Conservation (phyloP, 177 flowering plant genomes). For the Vitis hybrid region DNA sequence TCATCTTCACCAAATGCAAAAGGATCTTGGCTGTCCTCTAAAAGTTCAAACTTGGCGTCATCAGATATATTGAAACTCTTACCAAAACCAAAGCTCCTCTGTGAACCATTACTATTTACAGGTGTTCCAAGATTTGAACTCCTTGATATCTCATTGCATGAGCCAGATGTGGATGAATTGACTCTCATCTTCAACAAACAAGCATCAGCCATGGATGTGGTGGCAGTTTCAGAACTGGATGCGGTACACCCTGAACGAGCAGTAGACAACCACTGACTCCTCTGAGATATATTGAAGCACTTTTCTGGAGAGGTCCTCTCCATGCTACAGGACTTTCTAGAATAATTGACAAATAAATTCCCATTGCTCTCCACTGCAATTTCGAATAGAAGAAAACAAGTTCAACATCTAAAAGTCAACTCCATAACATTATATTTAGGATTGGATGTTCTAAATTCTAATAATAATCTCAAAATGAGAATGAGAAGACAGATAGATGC, state of each 20-base stretch:
- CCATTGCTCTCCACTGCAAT: slow-evolving; percentile 44
- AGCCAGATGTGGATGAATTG: slow-evolving; percentile 44
- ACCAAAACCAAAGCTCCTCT: slow-evolving; percentile 24
- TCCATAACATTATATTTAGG: neutral
- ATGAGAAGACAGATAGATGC: too few relatives aligned
- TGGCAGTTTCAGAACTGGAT: slow-evolving; percentile 44
- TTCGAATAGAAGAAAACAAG: slow-evolving; percentile 1
- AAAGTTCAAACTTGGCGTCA: slow-evolving; percentile 18
- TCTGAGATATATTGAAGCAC: slow-evolving; percentile 30
- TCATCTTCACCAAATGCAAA: slow-evolving; percentile 93
- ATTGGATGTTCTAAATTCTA: neutral
- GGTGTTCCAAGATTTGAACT: slow-evolving; percentile 24
- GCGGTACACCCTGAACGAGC: slow-evolving; percentile 21
- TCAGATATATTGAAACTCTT: slow-evolving; percentile 26
- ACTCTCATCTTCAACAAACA: slow-evolving; percentile 31
- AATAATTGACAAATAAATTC: slow-evolving; percentile 29
- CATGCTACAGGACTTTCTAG: slow-evolving; percentile 24
- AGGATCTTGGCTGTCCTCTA: slow-evolving; percentile 77
- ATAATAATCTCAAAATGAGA: too few relatives aligned
- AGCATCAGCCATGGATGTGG: slow-evolving; percentile 30
- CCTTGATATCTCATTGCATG: slow-evolving; percentile 35
- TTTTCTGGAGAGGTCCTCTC: slow-evolving; percentile 29
- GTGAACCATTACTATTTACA: slow-evolving; percentile 22
- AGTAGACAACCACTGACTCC: slow-evolving; percentile 28
- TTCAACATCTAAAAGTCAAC: neutral